Evolutionary conservation across 2,329 filamentous ascomycete genomes (phyloP), one percentile per base, ranked within the genome.

Genomic region (Fusarium nygamai): DNA sequence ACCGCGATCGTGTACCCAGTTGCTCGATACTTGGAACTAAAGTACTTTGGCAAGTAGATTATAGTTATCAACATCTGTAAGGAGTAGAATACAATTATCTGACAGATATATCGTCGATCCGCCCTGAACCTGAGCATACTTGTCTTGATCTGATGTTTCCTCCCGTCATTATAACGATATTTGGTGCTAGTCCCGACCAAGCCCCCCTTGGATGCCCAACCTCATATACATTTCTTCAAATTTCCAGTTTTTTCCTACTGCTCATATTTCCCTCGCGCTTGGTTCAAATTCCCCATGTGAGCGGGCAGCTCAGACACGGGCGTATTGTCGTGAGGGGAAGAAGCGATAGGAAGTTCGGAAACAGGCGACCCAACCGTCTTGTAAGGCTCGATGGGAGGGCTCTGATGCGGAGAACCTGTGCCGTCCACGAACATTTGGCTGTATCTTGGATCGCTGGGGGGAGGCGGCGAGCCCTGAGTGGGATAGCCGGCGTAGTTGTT

Each of bases 11-110:
- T 64, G 3, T 64, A 64, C 16, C 61, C 61, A 24, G 12, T 64
- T 43, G 61, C 53, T 36, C 54, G 61, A 8, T 64, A 61, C 8
- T 29, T 64, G 3, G 61, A 64, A 24, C 34, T 64, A 1, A 61
- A 60, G 41, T 61, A 64, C 34, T 61, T 64, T 6, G 61, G 61
- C 43, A 64, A 64, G 16, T 64, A 64, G 54, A 48, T 41, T 43
- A 6, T 11, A 34, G 22, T 9, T 13, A 9, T 9, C 3, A 31
- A 6, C 4, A 9, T 17, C 5, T 5, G 27, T 8, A 6, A 17
- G 16, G 9, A 6, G 7, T n/a, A 19, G 14, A 33, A 50, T 3
- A 13, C 4, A 2, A n/a, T 13, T 19, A 2, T 33, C 16, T 13
- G 0, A 19, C 29, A 7, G 29, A 2, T 13, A 7, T 5, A 33